phyloP scores from a whole-genome alignment of 768 basidiomycete species.

The Kwoniella shandongensis region DNA sequence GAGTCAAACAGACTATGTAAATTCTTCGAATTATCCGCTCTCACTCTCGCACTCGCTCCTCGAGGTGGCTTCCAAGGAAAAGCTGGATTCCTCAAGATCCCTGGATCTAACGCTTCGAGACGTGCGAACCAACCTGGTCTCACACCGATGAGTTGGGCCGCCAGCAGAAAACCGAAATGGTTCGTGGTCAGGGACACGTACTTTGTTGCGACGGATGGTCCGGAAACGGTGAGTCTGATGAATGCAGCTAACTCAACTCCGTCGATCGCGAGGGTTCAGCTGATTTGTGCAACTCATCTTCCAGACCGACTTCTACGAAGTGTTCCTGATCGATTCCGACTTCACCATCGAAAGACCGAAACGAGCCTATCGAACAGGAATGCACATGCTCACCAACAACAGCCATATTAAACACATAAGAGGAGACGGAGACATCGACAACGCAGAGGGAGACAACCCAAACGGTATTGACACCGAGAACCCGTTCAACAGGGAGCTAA shows the following conservation, averaged over 20 bases:
- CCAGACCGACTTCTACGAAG: constrained; percentile 84
- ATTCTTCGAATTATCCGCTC: constrained; percentile 87
- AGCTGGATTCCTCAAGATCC: constrained; percentile 69
- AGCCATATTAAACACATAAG: constrained; percentile 18
- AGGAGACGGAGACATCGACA: constrained; percentile 14
- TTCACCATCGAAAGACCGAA: constrained; percentile 88
- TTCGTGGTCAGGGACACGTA: constrained; percentile 90
- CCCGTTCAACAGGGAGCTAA: constrained; percentile 41
- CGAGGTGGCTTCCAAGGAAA: constrained; percentile 85
- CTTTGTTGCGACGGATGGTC: constrained; percentile 79
- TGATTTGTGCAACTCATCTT: constrained; percentile 3
- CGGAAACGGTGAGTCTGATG: constrained; percentile 66
- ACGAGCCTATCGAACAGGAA: constrained; percentile 80
- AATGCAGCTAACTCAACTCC: too few species aligned
- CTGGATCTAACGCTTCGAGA: constrained; percentile 49
- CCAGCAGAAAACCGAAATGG: constrained; percentile 70
- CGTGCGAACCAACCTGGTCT: constrained; percentile 54
- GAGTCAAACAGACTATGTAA: constrained; percentile 82
- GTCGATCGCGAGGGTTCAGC: neutral
- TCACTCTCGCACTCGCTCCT: constrained; percentile 73
- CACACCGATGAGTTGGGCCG: constrained; percentile 54
- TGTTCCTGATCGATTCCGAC: constrained; percentile 84
- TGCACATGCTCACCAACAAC: constrained; percentile 64
- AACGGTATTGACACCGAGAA: constrained; percentile 39
- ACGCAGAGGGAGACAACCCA: constrained; percentile 23